phyloP scores from a whole-genome alignment of 2,329 filamentous ascomycete genomes.

The Trichoderma polysporum region DNA sequence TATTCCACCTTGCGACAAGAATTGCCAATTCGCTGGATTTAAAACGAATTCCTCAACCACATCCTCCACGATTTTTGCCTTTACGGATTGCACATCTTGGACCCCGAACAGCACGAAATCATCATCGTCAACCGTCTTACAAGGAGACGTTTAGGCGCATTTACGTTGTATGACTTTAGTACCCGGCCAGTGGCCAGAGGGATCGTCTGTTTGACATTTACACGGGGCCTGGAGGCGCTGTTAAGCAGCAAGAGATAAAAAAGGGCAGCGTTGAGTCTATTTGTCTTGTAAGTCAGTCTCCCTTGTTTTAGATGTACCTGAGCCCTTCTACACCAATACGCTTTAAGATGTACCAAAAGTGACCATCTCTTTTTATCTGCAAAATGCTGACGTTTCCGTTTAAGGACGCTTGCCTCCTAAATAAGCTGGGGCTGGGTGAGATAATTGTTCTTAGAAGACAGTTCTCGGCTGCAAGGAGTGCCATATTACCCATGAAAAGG shows the following conservation, averaged over 20 bases:
- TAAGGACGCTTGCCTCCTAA: neutral
- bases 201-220: neutral
- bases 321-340: neutral
- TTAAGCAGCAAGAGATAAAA: neutral
- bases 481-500: neutral
- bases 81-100: neutral
- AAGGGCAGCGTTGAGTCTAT: neutral
- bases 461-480: neutral
- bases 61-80: neutral
- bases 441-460: neutral
- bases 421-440: neutral
- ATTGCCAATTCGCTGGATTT: neutral
- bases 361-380: neutral
- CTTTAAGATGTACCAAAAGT: neutral
- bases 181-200: neutral
- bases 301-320: neutral
- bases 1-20: neutral
- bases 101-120: neutral
- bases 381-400: neutral
- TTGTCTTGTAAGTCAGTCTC: slow-evolving; percentile 5
- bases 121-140: neutral
- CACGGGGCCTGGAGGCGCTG: neutral
- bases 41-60: neutral
- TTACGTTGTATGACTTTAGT: neutral
- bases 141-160: neutral